Conservation (phyloP, 306 rosid genomes). For the Rubus idaeus region DNA sequence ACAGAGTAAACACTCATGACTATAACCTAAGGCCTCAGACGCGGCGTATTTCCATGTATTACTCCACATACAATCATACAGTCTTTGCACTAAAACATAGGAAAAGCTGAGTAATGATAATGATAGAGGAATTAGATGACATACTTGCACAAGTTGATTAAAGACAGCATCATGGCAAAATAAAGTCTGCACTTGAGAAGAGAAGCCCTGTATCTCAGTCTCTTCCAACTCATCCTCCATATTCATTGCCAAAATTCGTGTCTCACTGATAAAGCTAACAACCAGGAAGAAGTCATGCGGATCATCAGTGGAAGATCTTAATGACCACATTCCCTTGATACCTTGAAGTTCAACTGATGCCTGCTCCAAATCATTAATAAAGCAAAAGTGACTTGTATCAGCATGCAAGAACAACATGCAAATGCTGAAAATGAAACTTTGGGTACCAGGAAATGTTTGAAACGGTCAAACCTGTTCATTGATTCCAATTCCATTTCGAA, state of each 20-base stretch:
- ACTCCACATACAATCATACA: neutral
- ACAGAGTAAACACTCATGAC: neutral
- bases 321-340: constrained; percentile 98
- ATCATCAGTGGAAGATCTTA: constrained; percentile 92
- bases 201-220: constrained; percentile 95
- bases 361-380: constrained; percentile 39
- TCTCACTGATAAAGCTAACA: constrained; percentile 94
- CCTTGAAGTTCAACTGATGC: constrained; percentile 99
- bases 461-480: constrained; percentile 76
- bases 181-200: constrained; percentile 86
- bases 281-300: constrained; percentile 87
- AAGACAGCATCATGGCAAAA: constrained; percentile 92
- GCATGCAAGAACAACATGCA: constrained; percentile 5
- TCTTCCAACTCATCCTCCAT: constrained; percentile 94
- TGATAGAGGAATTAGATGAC: constrained; percentile 1
- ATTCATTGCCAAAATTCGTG: constrained; percentile 96
- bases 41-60: neutral
- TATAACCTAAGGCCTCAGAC: neutral
- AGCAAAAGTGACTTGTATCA: constrained; percentile 7
- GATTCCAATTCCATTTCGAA: constrained; percentile 91
- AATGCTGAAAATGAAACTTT: neutral
- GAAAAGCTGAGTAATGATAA: neutral
- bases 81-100: neutral
- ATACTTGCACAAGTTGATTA: constrained; percentile 94
- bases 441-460: neutral